These are phyloP conservation scores for Lumnitzera littorea DNA, from an alignment of 345 rosid genomes.

Conservation along the genomic window DNA sequence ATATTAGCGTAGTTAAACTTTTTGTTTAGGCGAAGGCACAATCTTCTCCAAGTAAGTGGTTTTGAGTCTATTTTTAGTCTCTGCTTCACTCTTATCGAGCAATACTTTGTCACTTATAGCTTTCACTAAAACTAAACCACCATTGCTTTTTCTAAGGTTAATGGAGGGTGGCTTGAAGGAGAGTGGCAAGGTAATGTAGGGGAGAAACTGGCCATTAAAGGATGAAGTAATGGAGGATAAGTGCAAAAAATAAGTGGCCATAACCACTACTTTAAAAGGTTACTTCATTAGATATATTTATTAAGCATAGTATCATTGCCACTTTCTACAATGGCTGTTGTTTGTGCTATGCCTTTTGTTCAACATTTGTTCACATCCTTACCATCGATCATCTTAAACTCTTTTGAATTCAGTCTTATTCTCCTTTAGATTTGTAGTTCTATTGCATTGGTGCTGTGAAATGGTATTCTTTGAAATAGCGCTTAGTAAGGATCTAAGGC, in stretches of 20 bases:
- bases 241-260: conserved; percentile 22
- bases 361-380: no score
- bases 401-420: no score
- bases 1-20: conserved; percentile 69
- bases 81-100: conserved; percentile 82
- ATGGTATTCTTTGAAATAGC: no score
- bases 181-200: conserved; percentile 24
- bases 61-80: conserved; percentile 58
- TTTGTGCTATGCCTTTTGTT: no score
- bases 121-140: conserved; percentile 35
- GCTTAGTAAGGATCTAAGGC: no score
- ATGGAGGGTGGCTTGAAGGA: conserved; percentile 21
- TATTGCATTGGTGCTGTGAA: no score
- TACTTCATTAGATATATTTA: conserved; percentile 26
- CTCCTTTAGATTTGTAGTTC: no score
- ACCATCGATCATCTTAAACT: no score
- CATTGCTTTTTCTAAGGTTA: conserved; percentile 17
- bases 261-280: not conserved
- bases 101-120: conserved; percentile 45
- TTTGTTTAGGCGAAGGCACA: conserved; percentile 70
- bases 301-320: no score
- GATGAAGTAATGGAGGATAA: conserved; percentile 47
- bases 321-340: no score
- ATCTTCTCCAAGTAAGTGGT: conserved; percentile 69
- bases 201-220: conserved; percentile 43